A percentile compares a stretch with the other conserved stretches of the same genome.
Conservation (phyloP, 352 stramenopile genomes). For the Chloridella minuta region DNA sequence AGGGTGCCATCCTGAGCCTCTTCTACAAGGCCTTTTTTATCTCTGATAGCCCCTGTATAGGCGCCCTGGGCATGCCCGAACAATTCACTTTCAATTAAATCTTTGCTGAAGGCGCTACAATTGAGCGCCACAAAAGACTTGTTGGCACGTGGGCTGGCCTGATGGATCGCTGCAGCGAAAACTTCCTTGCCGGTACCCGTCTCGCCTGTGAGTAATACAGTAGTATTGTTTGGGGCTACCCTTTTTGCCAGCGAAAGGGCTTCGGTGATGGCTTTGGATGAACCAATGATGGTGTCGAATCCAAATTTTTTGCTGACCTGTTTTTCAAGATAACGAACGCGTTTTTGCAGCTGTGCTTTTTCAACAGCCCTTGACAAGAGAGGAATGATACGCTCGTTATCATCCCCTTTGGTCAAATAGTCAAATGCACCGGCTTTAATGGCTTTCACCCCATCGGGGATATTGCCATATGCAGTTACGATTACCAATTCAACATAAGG, state of each 20-base stretch:
- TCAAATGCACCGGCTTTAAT: neutral
- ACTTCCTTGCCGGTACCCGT: neutral
- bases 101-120: neutral
- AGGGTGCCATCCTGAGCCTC: neutral
- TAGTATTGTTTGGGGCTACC: neutral
- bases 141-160: neutral
- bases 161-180: neutral
- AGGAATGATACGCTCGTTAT: neutral
- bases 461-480: neutral
- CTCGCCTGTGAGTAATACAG: neutral
- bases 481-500: neutral
- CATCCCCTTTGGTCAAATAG: neutral
- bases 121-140: neutral
- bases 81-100: slow-evolving; percentile 4
- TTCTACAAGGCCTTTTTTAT: neutral
- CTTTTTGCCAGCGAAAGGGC: too few relatives aligned
- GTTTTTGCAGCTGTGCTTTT: neutral
- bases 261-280: too few relatives aligned
- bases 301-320: neutral
- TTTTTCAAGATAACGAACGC: neutral
- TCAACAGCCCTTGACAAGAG: neutral
- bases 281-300: neutral
- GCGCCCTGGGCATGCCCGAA: neutral
- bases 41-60: neutral
- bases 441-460: neutral